Conservation (phyloP, 345 rosid species). For the Sonneratia alba region DNA sequence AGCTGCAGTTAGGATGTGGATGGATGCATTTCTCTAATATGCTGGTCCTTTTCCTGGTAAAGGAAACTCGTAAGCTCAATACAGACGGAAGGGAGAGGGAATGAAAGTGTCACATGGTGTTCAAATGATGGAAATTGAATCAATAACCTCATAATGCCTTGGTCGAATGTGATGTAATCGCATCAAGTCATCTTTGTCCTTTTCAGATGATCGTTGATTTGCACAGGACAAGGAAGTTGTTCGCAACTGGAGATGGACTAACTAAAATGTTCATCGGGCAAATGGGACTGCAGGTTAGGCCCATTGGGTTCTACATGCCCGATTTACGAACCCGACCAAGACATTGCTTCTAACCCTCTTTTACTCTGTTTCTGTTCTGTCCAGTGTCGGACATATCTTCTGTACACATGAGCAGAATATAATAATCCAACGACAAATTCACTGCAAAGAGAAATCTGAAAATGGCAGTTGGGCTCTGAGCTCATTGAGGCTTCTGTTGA, state of each 20-base stretch:
- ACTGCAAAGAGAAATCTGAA: constrained; percentile 22
- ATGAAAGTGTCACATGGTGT: too few species aligned
- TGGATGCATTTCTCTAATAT: neutral
- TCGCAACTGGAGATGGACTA: neutral
- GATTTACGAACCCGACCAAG: too few species aligned
- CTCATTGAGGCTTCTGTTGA: constrained; percentile 39
- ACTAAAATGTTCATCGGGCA: neutral
- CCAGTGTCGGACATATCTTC: too few species aligned
- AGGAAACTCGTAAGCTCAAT: too few species aligned
- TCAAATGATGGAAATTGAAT: too few species aligned
- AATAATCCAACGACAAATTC: neutral
- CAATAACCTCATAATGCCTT: too few species aligned
- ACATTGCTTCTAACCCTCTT: too few species aligned
- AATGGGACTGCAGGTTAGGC: neutral
- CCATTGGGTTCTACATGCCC: neutral
- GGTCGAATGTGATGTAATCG: too few species aligned
- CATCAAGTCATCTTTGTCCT: too few species aligned
- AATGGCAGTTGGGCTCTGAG: constrained; percentile 31
- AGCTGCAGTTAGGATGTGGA: neutral
- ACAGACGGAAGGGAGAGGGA: too few species aligned
- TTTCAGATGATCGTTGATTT: too few species aligned
- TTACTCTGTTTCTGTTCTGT: neutral
- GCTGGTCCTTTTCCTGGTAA: neutral
- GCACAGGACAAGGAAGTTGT: too few species aligned
- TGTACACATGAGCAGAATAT: neutral